phyloP scores from a whole-genome alignment of 768 basidiomycete genomes.

The Boletus rubescentipes region DNA sequence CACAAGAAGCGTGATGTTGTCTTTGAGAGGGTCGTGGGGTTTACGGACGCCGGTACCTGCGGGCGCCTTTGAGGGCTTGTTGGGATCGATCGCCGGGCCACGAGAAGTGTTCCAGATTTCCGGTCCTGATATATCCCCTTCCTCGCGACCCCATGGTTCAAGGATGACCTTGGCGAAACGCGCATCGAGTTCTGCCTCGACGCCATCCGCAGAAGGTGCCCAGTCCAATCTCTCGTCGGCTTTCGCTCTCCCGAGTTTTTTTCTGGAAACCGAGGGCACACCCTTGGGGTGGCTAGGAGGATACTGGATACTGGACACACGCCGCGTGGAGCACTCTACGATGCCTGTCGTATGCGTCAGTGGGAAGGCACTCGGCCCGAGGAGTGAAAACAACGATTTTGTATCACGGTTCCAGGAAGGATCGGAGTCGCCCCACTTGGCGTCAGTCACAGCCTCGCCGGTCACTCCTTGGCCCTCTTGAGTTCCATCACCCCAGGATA shows the following conservation, averaged over 20 bases:
- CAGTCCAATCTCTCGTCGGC: constrained; percentile 1
- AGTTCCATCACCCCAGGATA: constrained; percentile 1
- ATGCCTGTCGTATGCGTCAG: constrained; percentile 63
- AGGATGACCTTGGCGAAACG: constrained; percentile 51
- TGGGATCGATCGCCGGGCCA: constrained; percentile 34
- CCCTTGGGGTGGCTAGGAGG: constrained; percentile 32
- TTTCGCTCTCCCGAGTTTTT: not conserved
- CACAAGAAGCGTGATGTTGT: constrained; percentile 60
- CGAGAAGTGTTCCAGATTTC: constrained; percentile 37
- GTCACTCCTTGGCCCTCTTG: constrained; percentile 10
- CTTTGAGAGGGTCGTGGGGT: constrained; percentile 51
- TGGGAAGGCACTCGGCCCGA: constrained; percentile 59
- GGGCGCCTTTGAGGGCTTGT: constrained; percentile 9
- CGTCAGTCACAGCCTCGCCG: not conserved
- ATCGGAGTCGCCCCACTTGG: constrained; percentile 15
- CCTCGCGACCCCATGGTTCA: constrained; percentile 51
- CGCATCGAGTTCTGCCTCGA: constrained; percentile 49
- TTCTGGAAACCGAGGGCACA: not conserved
- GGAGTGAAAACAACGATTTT: constrained; percentile 36
- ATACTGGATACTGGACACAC: constrained; percentile 46
- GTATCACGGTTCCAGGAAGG: constrained; percentile 27
- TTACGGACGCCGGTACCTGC: constrained; percentile 9
- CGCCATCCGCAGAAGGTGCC: constrained; percentile 24
- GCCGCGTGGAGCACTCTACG: constrained; percentile 64
- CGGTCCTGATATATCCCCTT: constrained; percentile 38